Evolutionary conservation across 371 early-diverging fungal genomes (phyloP), one percentile per base, ranked within the genome.

Genomic region (Mucor indicus): DNA sequence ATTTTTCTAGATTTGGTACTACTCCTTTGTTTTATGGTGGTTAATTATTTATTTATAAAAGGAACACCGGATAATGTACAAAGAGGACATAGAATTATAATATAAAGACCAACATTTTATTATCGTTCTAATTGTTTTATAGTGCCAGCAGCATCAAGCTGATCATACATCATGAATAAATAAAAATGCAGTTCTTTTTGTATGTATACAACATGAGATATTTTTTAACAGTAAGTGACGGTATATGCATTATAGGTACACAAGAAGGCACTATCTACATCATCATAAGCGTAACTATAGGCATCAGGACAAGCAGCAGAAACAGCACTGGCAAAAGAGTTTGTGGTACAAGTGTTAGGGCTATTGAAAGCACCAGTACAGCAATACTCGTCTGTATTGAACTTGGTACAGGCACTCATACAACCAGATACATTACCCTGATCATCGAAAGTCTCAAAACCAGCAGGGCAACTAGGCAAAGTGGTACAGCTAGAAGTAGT

Each of bases 251-350:
- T 42, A 15, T 64, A 46, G 2, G 46, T 21, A 55, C 80, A 79
- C 46, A 60, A 47, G 32, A 52, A 72, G 21, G 69, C 73, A 45
- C 60, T 61, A 7, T 65, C 65, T 16, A 40, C 48, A 51, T 80
- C 81, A 55, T 80, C 81, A 47, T 69, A 80, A 39, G 75, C 75
- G 53, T 69, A 80, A 21, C 62, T 64, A 57, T 80, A 80, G 7
- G 67, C 78, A 55, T 78, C 68, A 5, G 74, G 73, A 50, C 75
- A 74, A 9, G 33, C 51, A 24, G 32, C 48, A 43, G 71, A 64
- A 21, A 71, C 67, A 4, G 37, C 42, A 2, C 49, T 27, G 19
- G 75, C 51, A 22, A 55, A 75, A n/a, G 44, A n/a, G 38, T 55
- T 66, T 15, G 60, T 42, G 6, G 35, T 42, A 27, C 75, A 75